Percentiles rank a stretch among this genome's conserved stretches.
phyloP scores from a whole-genome alignment of 2,329 filamentous ascomycete species.

The Ophiocordyceps polyrhachis-furcata region DNA sequence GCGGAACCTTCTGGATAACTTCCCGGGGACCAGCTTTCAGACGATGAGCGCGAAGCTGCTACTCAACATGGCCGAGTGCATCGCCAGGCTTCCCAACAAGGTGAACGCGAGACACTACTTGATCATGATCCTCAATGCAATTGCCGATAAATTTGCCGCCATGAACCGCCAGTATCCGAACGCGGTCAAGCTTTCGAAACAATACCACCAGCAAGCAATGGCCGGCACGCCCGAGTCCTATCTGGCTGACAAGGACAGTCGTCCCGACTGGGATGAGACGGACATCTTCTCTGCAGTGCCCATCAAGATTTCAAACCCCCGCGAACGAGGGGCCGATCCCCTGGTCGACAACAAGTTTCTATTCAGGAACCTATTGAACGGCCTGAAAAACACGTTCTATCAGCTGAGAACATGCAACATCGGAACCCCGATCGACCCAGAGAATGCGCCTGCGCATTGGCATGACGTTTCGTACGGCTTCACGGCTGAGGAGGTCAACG shows the following conservation, averaged over 20 bases:
- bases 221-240: slow-evolving; percentile 52
- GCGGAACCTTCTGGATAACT: slow-evolving; percentile 83
- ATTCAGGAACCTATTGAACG: slow-evolving; percentile 91
- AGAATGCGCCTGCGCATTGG: slow-evolving; percentile 77
- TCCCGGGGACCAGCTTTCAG: slow-evolving; percentile 95
- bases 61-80: slow-evolving; percentile 96
- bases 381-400: slow-evolving; percentile 91
- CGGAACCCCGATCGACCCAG: slow-evolving; percentile 48
- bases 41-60: slow-evolving; percentile 98
- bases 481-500: slow-evolving; percentile 88
- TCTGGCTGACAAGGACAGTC: slow-evolving; percentile 60
- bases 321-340: slow-evolving; percentile 75
- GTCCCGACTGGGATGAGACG: slow-evolving; percentile 92
- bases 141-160: slow-evolving; percentile 91
- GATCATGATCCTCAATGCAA: slow-evolving; percentile 93
- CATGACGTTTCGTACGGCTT: slow-evolving; percentile 91
- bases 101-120: slow-evolving; percentile 86
- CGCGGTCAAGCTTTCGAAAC: slow-evolving; percentile 77
- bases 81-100: slow-evolving; percentile 84
- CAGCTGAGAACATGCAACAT: slow-evolving; percentile 84
- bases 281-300: slow-evolving; percentile 95
- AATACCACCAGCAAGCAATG: slow-evolving; percentile 51
- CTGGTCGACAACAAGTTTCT: slow-evolving; percentile 95
- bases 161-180: slow-evolving; percentile 97
- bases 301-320: slow-evolving; percentile 84